These are phyloP conservation scores for Hordeum marinum DNA, from an alignment of 176 grass and related monocot species.

Conservation along the genomic window DNA sequence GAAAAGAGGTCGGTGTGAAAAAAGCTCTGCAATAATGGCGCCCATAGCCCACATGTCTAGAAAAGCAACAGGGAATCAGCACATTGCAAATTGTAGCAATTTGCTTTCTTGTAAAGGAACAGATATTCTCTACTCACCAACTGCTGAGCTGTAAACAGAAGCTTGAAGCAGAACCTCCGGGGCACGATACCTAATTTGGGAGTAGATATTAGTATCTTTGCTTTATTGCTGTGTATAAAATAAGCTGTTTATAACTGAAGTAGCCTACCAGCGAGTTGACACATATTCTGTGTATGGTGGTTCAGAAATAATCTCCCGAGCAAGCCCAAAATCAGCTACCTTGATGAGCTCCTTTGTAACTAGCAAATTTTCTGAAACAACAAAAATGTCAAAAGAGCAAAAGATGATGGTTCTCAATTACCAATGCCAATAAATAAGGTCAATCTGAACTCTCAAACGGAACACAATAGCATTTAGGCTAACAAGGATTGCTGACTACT, in stretches of 20 bases:
- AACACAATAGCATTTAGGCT: slow-evolving; percentile 2
- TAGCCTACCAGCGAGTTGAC: slow-evolving; percentile 83
- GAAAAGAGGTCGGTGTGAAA: slow-evolving; percentile 88
- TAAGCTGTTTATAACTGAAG: slow-evolving; percentile 2
- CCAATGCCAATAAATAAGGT: neutral
- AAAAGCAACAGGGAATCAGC: slow-evolving; percentile 12
- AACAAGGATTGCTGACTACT: neutral
- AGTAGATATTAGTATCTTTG: slow-evolving; percentile 16
- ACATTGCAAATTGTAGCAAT: neutral
- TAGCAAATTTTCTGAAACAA: slow-evolving; percentile 87
- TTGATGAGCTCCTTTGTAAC: slow-evolving; percentile 86
- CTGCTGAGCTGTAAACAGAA: slow-evolving; percentile 86
- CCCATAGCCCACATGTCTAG: slow-evolving; percentile 99
- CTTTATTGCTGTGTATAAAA: neutral
- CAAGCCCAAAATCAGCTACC: slow-evolving; percentile 98
- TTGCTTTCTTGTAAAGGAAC: slow-evolving; percentile 2
- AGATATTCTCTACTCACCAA: slow-evolving; percentile 65
- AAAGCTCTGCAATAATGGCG: slow-evolving; percentile 95
- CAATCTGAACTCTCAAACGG: neutral
- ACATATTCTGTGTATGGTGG: slow-evolving; percentile 99
- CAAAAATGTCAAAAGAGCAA: slow-evolving; percentile 6
- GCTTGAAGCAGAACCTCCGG: slow-evolving; percentile 95
- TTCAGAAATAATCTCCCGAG: slow-evolving; percentile 84
- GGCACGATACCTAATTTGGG: slow-evolving; percentile 77
- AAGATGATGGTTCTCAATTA: neutral